A percentile compares a stretch with the other conserved stretches of the same genome.
Conservation (phyloP, 176 grass and related monocot species). For the Calamus simplicifolius region DNA sequence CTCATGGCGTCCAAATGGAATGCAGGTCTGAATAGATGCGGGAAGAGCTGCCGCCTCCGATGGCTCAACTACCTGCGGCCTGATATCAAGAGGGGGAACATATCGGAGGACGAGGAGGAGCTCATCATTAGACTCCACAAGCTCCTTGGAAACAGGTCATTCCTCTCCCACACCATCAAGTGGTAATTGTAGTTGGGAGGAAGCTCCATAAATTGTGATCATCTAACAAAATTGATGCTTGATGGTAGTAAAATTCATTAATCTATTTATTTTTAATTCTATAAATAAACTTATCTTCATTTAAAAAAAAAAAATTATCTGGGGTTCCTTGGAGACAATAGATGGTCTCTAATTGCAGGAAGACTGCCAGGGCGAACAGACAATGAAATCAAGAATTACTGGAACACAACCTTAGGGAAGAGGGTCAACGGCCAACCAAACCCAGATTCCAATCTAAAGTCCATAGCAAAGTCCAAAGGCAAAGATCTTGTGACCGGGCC, state of each 20-base stretch:
- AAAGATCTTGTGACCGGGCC: background rate
- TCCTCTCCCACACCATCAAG: background rate
- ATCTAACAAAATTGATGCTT: no score
- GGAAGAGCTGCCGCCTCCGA: slow-evolving; percentile 15
- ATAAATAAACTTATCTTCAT: background rate
- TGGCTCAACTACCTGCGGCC: slow-evolving; percentile 22
- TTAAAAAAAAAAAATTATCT: no score
- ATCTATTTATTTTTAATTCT: no score
- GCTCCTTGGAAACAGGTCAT: slow-evolving; percentile 10
- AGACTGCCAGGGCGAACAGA: slow-evolving; percentile 12
- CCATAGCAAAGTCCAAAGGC: background rate
- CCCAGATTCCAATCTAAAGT: background rate
- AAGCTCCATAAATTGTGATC: no score
- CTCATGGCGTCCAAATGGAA: background rate
- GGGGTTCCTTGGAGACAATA: background rate
- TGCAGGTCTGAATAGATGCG: slow-evolving; percentile 6
- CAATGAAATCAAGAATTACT: slow-evolving; percentile 20
- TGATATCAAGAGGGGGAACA: slow-evolving; percentile 15
- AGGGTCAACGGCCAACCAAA: background rate
- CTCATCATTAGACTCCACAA: slow-evolving; percentile 16
- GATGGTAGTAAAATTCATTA: no score
- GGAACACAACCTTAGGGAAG: slow-evolving; percentile 10
- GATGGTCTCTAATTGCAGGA: slow-evolving; percentile 17
- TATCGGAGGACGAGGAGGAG: slow-evolving; percentile 8
- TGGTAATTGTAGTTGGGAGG: background rate